These are phyloP conservation scores for Microcyclospora pomicola DNA, from an alignment of 2,329 filamentous ascomycete genomes.

Conservation along the genomic window DNA sequence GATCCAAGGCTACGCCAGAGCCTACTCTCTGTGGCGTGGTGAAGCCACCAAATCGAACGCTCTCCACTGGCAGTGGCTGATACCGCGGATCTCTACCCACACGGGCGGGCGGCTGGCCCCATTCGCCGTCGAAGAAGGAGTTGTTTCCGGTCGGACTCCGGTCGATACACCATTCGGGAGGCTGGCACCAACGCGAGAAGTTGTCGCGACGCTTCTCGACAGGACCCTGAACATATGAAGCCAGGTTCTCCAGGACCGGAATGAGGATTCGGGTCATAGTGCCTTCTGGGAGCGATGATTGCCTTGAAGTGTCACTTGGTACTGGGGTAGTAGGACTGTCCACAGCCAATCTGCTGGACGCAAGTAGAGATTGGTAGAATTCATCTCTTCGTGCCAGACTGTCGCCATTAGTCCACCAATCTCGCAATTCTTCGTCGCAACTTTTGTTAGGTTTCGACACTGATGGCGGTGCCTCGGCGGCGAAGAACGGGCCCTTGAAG, in stretches of 20 bases:
- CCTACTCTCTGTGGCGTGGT: conserved; percentile 2
- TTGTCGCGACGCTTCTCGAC: conserved; percentile 23
- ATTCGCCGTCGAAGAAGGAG: conserved; percentile 28
- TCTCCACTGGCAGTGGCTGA: conserved; percentile 6
- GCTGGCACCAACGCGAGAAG: conserved; percentile 27
- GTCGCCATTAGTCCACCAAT: conserved; percentile 27
- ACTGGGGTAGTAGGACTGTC: too few species aligned
- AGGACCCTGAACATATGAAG: conserved; percentile 26
- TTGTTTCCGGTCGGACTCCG: conserved; percentile 23
- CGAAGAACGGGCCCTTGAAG: conserved; percentile 26
- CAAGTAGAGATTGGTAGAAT: conserved; percentile 7
- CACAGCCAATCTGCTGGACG: too few species aligned
- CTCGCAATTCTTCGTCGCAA: conserved; percentile 24
- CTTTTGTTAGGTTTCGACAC: conserved; percentile 13
- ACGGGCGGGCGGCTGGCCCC: conserved; percentile 23
- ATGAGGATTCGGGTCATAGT: conserved; percentile 26
- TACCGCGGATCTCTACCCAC: conserved; percentile 25
- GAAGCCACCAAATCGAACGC: conserved; percentile 6
- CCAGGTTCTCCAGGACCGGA: conserved; percentile 29
- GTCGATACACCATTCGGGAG: conserved; percentile 28
- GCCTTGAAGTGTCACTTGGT: too few species aligned
- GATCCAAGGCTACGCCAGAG: too few species aligned
- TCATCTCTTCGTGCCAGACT: conserved; percentile 21
- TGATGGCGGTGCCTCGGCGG: conserved; percentile 9
- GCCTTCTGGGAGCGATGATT: conserved; percentile 2